phyloP scores from a whole-genome alignment of 2,329 filamentous ascomycete species.

The Colletotrichum lupini region DNA sequence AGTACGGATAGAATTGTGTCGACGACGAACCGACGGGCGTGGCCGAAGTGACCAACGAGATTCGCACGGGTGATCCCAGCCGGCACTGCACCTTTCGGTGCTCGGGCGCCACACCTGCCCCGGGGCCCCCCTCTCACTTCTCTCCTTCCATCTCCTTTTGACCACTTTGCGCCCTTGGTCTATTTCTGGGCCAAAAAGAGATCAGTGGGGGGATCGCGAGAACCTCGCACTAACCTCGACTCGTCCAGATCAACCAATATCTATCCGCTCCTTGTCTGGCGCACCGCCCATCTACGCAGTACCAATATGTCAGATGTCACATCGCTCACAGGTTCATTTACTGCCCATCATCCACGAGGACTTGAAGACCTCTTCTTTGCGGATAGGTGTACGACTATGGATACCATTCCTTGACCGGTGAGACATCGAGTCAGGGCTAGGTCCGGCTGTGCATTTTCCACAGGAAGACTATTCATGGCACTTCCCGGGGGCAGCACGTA shows the following conservation, averaged over 20 bases:
- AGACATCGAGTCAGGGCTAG: neutral
- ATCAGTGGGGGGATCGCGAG: neutral
- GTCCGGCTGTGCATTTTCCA: constrained; percentile 5
- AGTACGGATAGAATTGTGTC: neutral
- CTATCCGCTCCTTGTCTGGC: neutral
- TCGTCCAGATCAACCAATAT: neutral
- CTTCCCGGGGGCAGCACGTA: neutral
- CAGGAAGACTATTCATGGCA: constrained; percentile 3
- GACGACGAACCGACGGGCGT: neutral
- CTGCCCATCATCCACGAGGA: neutral
- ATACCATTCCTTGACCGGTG: neutral
- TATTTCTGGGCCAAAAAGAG: neutral
- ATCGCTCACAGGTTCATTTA: neutral
- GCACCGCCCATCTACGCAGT: neutral
- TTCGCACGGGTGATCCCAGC: constrained; percentile 18
- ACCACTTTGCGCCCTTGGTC: neutral
- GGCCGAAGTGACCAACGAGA: constrained; percentile 16
- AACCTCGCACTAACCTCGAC: neutral
- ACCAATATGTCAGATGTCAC: neutral
- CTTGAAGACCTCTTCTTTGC: neutral
- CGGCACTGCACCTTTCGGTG: constrained; percentile 26
- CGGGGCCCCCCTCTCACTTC: constrained; percentile 6
- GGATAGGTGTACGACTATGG: neutral
- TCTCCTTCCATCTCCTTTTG: constrained; percentile 26
- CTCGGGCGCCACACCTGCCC: constrained; percentile 20